Evolutionary conservation across 2,329 filamentous ascomycete genomes (phyloP).

Genomic region (Monosporascus sp.): DNA sequence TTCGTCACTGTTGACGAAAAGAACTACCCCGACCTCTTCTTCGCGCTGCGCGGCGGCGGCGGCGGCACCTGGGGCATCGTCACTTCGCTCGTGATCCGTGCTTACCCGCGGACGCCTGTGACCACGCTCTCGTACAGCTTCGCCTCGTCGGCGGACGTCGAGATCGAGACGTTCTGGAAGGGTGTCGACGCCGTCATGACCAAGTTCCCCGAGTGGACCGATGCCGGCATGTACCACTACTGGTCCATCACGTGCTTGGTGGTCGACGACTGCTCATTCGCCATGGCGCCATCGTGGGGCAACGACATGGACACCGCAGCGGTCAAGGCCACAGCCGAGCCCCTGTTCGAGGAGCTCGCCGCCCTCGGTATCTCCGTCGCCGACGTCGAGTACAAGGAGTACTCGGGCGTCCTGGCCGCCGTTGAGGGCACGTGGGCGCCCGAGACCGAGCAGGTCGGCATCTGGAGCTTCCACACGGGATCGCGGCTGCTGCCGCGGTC

Average conservation of each 20-base stretch:
- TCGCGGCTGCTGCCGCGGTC: conserved; percentile 14
- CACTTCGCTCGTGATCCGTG: conserved; percentile 30
- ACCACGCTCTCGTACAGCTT: conserved; percentile 26
- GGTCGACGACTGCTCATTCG: conserved; percentile 7
- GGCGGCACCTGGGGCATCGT: conserved; percentile 38
- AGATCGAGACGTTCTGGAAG: conserved; percentile 22
- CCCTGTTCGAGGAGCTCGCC: conserved; percentile 10
- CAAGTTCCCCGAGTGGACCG: conserved; percentile 24
- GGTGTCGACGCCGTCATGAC: conserved; percentile 27
- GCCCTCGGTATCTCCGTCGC: conserved; percentile 7
- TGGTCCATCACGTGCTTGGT: conserved; percentile 11
- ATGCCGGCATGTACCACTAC: conserved; percentile 15
- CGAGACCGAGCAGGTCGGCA: conserved; percentile 9
- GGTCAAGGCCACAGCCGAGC: conserved; percentile 5
- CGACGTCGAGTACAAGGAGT: conserved; percentile 8
- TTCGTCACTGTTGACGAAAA: conserved; percentile 34
- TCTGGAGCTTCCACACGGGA: conserved; percentile 13
- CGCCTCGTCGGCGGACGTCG: conserved; percentile 14
- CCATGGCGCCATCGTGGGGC: conserved; percentile 13
- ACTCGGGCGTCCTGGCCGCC: conserved; percentile 7
- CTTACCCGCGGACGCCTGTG: conserved; percentile 28
- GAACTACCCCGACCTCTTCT: conserved; percentile 42
- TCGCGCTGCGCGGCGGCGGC: conserved; percentile 42
- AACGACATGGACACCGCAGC: conserved; percentile 8
- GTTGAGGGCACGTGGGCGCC: conserved; percentile 14